Conservation (phyloP, 2,329 filamentous ascomycete species). For the Diplocarpon mali region DNA sequence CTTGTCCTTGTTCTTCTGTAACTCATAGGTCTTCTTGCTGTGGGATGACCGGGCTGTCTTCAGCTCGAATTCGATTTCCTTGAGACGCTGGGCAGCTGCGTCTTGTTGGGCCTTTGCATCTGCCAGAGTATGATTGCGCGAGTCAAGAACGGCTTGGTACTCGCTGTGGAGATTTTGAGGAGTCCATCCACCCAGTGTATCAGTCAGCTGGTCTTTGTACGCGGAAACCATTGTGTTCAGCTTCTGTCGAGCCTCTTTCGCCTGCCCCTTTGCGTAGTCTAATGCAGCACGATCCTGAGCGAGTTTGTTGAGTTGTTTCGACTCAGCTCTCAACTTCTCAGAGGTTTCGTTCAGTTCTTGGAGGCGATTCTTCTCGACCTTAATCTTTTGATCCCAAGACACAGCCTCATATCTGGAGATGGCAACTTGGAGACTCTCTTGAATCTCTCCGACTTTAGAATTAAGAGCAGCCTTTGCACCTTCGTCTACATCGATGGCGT, state of each 20-base stretch:
- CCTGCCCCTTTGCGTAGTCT: slow-evolving; percentile 71
- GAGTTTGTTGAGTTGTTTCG: slow-evolving; percentile 70
- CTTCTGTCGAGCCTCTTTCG: slow-evolving; percentile 60
- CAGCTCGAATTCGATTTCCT: slow-evolving; percentile 65
- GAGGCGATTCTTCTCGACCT: slow-evolving; percentile 53
- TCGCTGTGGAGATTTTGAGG: slow-evolving; percentile 57
- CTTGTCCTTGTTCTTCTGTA: slow-evolving; percentile 46
- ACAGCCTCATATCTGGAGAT: slow-evolving; percentile 52
- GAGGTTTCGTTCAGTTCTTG: slow-evolving; percentile 60
- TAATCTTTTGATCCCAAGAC: slow-evolving; percentile 61
- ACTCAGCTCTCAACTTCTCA: slow-evolving; percentile 64
- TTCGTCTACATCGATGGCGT: slow-evolving; percentile 74
- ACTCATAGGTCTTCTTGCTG: slow-evolving; percentile 51
- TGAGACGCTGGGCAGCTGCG: slow-evolving; percentile 57
- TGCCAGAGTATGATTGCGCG: slow-evolving; percentile 45
- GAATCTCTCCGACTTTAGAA: slow-evolving; percentile 58
- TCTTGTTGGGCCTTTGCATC: slow-evolving; percentile 64
- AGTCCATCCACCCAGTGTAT: slow-evolving; percentile 60
- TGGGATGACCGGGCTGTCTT: slow-evolving; percentile 53
- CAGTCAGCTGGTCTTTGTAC: slow-evolving; percentile 59
- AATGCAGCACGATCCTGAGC: slow-evolving; percentile 77
- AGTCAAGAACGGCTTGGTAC: slow-evolving; percentile 53
- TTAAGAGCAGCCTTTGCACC: slow-evolving; percentile 70
- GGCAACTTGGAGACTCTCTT: slow-evolving; percentile 47
- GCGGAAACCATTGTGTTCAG: slow-evolving; percentile 68